Evolutionary conservation across 805 yeast genomes (phyloP).

Genomic region (Pichia heedii): DNA sequence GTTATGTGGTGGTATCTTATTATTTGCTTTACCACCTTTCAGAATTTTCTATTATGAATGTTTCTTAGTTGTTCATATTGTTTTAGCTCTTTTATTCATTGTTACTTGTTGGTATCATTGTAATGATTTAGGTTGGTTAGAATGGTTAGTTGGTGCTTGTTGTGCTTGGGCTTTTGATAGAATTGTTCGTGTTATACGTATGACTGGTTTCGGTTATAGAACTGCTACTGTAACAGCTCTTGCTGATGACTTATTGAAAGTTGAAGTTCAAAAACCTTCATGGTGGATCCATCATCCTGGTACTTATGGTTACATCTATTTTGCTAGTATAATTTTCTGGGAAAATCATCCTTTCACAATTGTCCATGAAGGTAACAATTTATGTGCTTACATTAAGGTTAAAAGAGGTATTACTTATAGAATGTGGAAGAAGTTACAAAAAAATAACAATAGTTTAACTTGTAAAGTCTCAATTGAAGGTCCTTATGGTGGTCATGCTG

Average conservation of each 20-base stretch:
- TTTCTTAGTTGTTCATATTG: slow-evolving; percentile 50
- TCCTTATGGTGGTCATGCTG: slow-evolving; percentile 47
- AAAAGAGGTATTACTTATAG: slow-evolving; percentile 46
- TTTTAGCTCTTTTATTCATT: slow-evolving; percentile 44
- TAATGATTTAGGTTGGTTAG: slow-evolving; percentile 27
- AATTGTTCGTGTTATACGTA: slow-evolving; percentile 31
- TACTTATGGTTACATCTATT: slow-evolving; percentile 46
- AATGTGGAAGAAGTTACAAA: slow-evolving; percentile 26
- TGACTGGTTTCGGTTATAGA: slow-evolving; percentile 18
- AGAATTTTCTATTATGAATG: slow-evolving; percentile 51
- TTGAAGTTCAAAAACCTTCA: slow-evolving; percentile 41
- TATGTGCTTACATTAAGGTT: slow-evolving; percentile 35
- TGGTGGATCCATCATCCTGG: slow-evolving; percentile 47
- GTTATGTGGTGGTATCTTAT: slow-evolving; percentile 33
- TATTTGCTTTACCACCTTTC: slow-evolving; percentile 42
- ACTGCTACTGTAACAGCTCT: slow-evolving; percentile 16
- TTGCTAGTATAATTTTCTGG: slow-evolving; percentile 46
- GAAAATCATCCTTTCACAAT: slow-evolving; percentile 70
- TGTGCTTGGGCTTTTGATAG: slow-evolving; percentile 49
- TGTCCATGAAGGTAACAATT: slow-evolving; percentile 29
- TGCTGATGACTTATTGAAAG: slow-evolving; percentile 30
- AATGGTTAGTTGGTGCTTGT: slow-evolving; percentile 29
- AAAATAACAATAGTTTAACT: slow-evolving; percentile 4
- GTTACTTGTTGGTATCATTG: slow-evolving; percentile 54
- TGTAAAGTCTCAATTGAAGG: slow-evolving; percentile 45